Evolutionary conservation across 177 flowering plant genomes (phyloP), one percentile per base, ranked within the genome.

Genomic region (Vitis hybrid): DNA sequence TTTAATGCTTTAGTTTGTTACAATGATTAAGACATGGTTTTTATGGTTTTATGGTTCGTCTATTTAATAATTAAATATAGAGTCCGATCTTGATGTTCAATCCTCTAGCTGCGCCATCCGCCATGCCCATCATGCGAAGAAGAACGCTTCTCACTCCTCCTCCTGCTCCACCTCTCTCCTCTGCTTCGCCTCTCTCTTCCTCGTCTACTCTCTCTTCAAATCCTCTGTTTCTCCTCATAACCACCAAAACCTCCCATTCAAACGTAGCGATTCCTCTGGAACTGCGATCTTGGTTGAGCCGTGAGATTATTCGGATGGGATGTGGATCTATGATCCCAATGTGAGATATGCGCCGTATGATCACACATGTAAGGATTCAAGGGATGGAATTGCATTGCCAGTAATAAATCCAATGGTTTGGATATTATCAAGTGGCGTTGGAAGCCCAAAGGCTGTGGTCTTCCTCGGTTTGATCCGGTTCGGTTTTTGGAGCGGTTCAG

Each of bases 301-400:
- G 39, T 95, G 98, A 74, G 78, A 93, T 68, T 84, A 77, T 84
- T 71, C 89, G 6, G 81, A 84, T 29, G 99, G 99, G 6, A 52
- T 68, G 19, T 95, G 99, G 99, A 75, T 93, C 82, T 80, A 83
- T 78, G 92, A 89, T 76, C 83, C 85, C 51, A 70, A 31, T 9
- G 15, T 49, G 52, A 78, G 64, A 72, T 64, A 83, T 51, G 51
- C 64, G 8, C 82, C 83, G 55, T 95, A 93, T 66, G 97, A 88
- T 59, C 56, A 76, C 60, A 82, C 87, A 48, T 95, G 99, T 77
- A 95, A 91, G 81, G 99, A 93, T 95, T 88, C 87, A 91, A 88
- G 72, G 99, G 98, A 4, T 95, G 99, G 99, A 95, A 95, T 67
- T 95, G 97, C 80, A 73, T 88, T 60, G 72, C 83, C 19, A 72